A percentile compares a stretch with the other conserved stretches of the same genome.
These are phyloP conservation scores for Exserohilum rostratum DNA, from an alignment of 2,329 filamentous ascomycete genomes.

Conservation along the genomic window DNA sequence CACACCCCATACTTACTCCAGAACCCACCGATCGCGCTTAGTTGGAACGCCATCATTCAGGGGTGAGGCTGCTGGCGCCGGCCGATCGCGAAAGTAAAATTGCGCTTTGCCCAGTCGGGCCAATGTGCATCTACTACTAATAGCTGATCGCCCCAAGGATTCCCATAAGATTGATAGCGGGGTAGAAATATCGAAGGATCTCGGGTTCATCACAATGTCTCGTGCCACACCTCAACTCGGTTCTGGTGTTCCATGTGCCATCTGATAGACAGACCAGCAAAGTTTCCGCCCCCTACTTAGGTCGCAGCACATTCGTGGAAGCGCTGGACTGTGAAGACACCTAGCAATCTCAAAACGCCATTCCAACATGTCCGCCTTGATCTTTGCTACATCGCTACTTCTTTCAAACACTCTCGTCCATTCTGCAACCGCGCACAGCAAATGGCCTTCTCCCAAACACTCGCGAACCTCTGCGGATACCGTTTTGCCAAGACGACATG, in stretches of 20 bases:
- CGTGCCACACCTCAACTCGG: not conserved
- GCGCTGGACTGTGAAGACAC: not conserved
- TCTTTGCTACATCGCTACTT: not conserved
- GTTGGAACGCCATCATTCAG: not conserved
- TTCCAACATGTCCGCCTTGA: not conserved
- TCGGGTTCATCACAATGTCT: not conserved
- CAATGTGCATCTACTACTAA: not conserved
- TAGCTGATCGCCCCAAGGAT: not conserved
- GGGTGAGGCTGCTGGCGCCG: not conserved
- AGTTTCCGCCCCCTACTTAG: not conserved
- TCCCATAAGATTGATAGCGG: not conserved
- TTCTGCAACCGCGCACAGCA: not conserved
- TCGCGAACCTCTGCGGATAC: not conserved
- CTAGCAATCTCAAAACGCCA: not conserved
- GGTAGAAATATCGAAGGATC: not conserved
- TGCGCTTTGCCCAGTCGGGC: not conserved
- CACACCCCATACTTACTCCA: not conserved
- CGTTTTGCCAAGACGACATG: slow-evolving; percentile 5
- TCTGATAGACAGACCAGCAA: not conserved
- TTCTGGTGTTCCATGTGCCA: not conserved
- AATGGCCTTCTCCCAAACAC: not conserved
- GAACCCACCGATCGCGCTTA: not conserved
- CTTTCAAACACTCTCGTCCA: not conserved
- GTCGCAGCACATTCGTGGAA: not conserved
- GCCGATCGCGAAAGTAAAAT: not conserved